Evolutionary conservation across 2,329 filamentous ascomycete genomes (phyloP), one percentile per base, ranked within the genome.

Genomic region (Fusarium sacchari): DNA sequence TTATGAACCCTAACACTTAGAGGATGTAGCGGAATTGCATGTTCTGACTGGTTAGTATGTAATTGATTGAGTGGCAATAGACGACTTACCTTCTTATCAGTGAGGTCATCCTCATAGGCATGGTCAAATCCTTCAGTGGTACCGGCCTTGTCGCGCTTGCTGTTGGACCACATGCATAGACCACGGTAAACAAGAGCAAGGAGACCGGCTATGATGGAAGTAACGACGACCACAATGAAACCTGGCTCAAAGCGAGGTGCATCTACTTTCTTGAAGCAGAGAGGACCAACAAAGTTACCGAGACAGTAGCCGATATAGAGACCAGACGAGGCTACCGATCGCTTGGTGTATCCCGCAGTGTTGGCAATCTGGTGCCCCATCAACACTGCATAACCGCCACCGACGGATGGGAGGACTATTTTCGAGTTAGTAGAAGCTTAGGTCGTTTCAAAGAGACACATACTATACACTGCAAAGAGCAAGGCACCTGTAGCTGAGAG

Each of bases 251-350:
- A 85, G 30, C 79, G 76, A 22, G 84, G 84, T 3, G 82, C 81
- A 49, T 85, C 83, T 36, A 81, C 70, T n/a, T 79, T 77, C 59
- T 82, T 79, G 71, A 85, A 84, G 20, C 83, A 77, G 5, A 86
- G 76, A 2, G 84, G 84, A 0, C 84, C 84, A n/a, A 85, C 82
- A 42, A 86, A 84, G 71, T 85, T 86, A 13, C 80, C 85, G 14
- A 87, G 78, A 71, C 86, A 88, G 71, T 88, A 88, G 2, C 86
- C 86, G 26, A 88, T 83, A 57, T 86, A 88, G 11, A 87, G 79
- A 0, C 86, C 86, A 5, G 85, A 86, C 2, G 84, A 85, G 4
- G 83, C 83, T 3, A 88, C 79, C 3, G 84, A 83, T 4, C 85
- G 80, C 77, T 88, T 88, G 0, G 86, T 88, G 59, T 88, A 88